Evolutionary conservation across 108 stramenopile species (phyloP).

Genomic region (Fragilaria crotonensis): DNA sequence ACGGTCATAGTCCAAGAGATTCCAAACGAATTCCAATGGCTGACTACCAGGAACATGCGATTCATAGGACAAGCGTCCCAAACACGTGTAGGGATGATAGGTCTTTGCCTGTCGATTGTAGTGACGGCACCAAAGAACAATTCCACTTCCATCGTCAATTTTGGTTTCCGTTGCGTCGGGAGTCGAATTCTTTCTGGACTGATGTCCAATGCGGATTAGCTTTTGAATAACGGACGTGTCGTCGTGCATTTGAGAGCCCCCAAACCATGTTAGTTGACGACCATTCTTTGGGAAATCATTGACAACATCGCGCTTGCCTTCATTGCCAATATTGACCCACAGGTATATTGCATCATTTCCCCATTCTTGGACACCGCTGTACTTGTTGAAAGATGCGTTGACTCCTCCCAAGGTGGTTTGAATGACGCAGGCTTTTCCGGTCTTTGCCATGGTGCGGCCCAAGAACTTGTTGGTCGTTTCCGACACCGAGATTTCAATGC

Average conservation of each 20-base stretch:
- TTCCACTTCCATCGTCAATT: conserved; percentile 13
- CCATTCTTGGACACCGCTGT: conserved; percentile 76
- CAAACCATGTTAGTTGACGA: conserved; percentile 63
- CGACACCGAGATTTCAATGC: not conserved
- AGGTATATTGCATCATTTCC: conserved; percentile 49
- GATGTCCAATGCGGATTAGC: conserved; percentile 38
- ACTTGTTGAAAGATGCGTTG: conserved; percentile 76
- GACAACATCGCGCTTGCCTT: conserved; percentile 15
- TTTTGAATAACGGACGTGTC: conserved; percentile 51
- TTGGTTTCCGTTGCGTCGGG: not conserved
- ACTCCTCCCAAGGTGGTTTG: conserved; percentile 26
- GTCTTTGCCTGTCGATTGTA: conserved; percentile 26
- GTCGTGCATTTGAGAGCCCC: conserved; percentile 63
- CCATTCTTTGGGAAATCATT: conserved; percentile 62
- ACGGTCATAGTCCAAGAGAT: conserved; percentile 51
- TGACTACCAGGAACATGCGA: conserved; percentile 41
- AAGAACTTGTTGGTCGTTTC: conserved; percentile 11
- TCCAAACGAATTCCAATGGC: conserved; percentile 68
- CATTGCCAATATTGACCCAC: conserved; percentile 55
- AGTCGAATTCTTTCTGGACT: conserved; percentile 1
- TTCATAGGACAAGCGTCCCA: conserved; percentile 51
- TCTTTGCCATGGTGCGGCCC: conserved; percentile 34
- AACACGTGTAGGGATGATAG: conserved; percentile 42
- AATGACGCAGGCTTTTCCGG: conserved; percentile 65
- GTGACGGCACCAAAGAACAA: conserved; percentile 67